Conservation (phyloP, 106 monocot genomes). For the Apostasia shenzhenica region DNA sequence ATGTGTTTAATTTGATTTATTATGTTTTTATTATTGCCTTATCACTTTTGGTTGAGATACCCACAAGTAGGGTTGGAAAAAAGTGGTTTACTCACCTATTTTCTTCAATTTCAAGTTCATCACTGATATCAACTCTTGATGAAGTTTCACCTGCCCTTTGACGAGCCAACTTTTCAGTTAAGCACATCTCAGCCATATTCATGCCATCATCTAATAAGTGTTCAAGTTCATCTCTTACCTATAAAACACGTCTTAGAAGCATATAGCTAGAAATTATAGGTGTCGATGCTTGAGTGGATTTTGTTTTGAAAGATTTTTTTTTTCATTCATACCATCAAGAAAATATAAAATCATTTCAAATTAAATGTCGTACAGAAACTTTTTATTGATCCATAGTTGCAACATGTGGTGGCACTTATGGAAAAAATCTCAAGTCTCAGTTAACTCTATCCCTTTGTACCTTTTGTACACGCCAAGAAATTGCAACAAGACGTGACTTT, state of each 20-base stretch:
- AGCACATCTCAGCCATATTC: conserved; percentile 63
- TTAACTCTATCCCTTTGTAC: background rate
- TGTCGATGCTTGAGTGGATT: too few relatives aligned
- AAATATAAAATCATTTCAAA: too few relatives aligned
- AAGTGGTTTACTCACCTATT: conserved; percentile 20
- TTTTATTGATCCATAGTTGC: too few relatives aligned
- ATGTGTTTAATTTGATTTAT: too few relatives aligned
- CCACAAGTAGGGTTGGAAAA: background rate
- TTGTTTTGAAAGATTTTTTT: too few relatives aligned
- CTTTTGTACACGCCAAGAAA: conserved; percentile 49
- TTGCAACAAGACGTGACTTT: conserved; percentile 46
- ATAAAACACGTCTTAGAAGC: background rate
- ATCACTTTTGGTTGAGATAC: too few relatives aligned
- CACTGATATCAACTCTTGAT: conserved; percentile 22
- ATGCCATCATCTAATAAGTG: conserved; percentile 60
- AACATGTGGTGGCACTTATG: too few relatives aligned
- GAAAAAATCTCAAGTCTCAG: too few relatives aligned
- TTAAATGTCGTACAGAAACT: too few relatives aligned
- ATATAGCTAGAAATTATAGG: background rate
- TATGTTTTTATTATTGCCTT: too few relatives aligned
- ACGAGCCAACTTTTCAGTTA: conserved; percentile 37
- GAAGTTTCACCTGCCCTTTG: conserved; percentile 20
- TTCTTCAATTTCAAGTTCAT: conserved; percentile 16
- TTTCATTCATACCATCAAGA: too few relatives aligned
- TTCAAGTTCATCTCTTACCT: conserved; percentile 64